Evolutionary conservation across 306 rosid genomes (phyloP), one percentile per base, ranked within the genome.

Genomic region (Vigna hirtella): DNA sequence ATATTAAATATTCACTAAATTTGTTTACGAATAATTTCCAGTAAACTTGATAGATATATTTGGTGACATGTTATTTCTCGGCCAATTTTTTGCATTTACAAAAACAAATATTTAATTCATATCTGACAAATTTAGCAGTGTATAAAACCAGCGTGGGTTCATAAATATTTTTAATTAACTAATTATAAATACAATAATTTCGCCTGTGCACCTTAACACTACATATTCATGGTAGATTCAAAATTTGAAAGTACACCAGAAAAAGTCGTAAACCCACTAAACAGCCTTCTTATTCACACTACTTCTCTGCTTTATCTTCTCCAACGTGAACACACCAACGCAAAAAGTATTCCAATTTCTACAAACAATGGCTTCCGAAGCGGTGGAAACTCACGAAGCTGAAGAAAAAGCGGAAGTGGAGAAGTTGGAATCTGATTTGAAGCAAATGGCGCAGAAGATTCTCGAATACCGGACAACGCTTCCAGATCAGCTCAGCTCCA

Each of bases 361-460:
- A 5, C 38, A 15, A 34, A 34, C 38, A 83, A 68, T 93, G 96
- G 83, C 84, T 36, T 26, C 66, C 4, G 69, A 77, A 76, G 38
- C 9, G 9, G 28, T 28, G 26, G 77, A 45, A 69, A 52, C 81
- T 73, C 72, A 7, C 9, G 78, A 77, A 67, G 78, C 77, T 24
- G 55, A 42, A 34, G 72, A 34, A 26, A 76, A 81, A 70, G 63
- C 67, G 16, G 91, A 85, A 56, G 32, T 86, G 74, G 91, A 85
- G 74, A 71, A 26, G 48, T 72, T 94, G 80, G 97, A 90, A 79
- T 59, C 68, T 26, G 90, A 92, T 42, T 86, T 92, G 16, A 69
- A 81, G 40, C 83, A 80, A 81, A 87, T 89, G 90, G 87, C 97
- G 16, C 82, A 87, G 9, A 91, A 80, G 85, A 80, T 95, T 82